Evolutionary conservation across 352 stramenopile genomes (phyloP).

Genomic region (Phytopythium mirpurense): DNA sequence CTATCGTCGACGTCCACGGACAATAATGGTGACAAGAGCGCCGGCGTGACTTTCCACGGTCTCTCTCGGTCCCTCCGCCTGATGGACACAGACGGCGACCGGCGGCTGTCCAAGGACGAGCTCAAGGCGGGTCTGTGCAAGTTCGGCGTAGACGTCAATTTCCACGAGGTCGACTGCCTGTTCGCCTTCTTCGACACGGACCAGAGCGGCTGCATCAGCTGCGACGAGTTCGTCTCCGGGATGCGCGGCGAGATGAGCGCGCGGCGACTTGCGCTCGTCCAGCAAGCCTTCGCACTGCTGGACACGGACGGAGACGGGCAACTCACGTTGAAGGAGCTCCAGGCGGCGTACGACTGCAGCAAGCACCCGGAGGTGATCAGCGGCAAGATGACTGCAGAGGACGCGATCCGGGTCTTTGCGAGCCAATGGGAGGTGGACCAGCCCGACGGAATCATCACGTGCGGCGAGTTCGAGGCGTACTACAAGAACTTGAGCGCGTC

Average conservation of each 20-base stretch:
- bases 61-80: conserved; percentile 36
- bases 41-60: conserved; percentile 19
- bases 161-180: conserved; percentile 59
- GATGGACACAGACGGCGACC: conserved; percentile 38
- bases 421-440: conserved; percentile 34
- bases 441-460: conserved; percentile 28
- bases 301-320: conserved; percentile 46
- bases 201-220: conserved; percentile 57
- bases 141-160: conserved; percentile 52
- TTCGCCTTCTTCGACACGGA: conserved; percentile 70
- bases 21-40: conserved; percentile 4
- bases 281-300: conserved; percentile 61
- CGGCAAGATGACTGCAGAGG: conserved; percentile 24
- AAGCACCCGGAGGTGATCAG: conserved; percentile 50
- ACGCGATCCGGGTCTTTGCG: conserved; percentile 30
- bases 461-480: conserved; percentile 63
- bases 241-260: conserved; percentile 44
- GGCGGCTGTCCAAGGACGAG: conserved; percentile 50
- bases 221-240: conserved; percentile 61
- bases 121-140: conserved; percentile 47
- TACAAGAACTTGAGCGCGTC: conserved; percentile 86
- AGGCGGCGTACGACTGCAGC: conserved; percentile 36
- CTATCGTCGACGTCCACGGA: not conserved
- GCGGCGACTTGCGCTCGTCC: conserved; percentile 46
- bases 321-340: conserved; percentile 52